These are phyloP conservation scores for Blepharisma japonicum DNA, from an alignment of 73 alveolate genomes.

Conservation along the genomic window DNA sequence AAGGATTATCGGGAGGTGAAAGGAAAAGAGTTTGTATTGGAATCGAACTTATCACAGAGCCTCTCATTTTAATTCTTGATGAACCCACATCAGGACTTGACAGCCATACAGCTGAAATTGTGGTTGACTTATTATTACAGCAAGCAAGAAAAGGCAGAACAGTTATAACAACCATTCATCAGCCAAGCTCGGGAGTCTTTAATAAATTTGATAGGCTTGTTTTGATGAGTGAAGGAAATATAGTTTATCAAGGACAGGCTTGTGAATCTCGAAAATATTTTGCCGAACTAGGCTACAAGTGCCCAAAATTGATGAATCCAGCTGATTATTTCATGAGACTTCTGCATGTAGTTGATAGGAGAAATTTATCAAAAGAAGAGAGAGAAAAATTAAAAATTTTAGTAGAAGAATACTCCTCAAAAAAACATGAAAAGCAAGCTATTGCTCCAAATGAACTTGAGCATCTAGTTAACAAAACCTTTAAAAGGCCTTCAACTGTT, in stretches of 20 bases:
- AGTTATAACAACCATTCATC: slow-evolving; percentile 62
- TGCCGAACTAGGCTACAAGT: slow-evolving; percentile 38
- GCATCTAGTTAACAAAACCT: background rate
- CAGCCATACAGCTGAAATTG: slow-evolving; percentile 47
- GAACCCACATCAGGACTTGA: slow-evolving; percentile 86
- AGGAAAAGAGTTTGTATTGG: slow-evolving; percentile 75
- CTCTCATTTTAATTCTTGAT: slow-evolving; percentile 64
- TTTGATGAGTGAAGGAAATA: slow-evolving; percentile 54
- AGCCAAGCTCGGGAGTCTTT: slow-evolving; percentile 57
- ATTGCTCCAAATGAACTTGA: background rate
- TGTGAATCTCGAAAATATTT: slow-evolving; percentile 38
- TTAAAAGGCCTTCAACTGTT: background rate
- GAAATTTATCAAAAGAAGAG: background rate
- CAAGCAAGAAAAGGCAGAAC: slow-evolving; percentile 50
- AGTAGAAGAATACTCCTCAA: background rate
- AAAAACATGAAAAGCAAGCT: background rate
- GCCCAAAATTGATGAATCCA: slow-evolving; percentile 58
- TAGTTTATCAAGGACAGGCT: slow-evolving; percentile 61
- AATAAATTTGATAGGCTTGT: slow-evolving; percentile 54
- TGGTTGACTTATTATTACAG: slow-evolving; percentile 38
- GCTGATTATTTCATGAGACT: slow-evolving; percentile 35
- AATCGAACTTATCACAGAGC: slow-evolving; percentile 67
- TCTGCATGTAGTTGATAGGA: background rate
- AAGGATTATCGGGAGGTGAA: slow-evolving; percentile 86
- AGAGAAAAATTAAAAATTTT: background rate